These are phyloP conservation scores for Naganishia friedmannii DNA, from an alignment of 768 basidiomycete species.

Conservation along the genomic window DNA sequence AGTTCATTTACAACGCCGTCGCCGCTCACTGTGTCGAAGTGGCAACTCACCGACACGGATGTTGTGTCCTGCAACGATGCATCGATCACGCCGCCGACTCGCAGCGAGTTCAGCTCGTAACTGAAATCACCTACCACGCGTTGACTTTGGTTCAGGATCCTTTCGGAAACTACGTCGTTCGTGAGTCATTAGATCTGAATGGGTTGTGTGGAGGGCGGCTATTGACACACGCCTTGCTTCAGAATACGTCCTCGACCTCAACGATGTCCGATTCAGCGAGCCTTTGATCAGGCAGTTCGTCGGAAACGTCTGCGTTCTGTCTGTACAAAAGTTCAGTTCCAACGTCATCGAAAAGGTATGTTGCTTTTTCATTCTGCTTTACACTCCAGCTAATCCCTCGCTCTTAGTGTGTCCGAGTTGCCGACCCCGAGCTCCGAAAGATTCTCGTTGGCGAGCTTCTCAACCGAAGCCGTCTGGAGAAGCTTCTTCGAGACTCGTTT, in stretches of 20 bases:
- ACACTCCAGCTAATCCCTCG: conserved; percentile 3
- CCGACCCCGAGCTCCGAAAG: conserved; percentile 90
- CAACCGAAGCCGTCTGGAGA: conserved; percentile 90
- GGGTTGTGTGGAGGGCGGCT: conserved; percentile 78
- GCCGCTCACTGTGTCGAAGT: conserved; percentile 99
- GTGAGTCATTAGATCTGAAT: conserved; percentile 20
- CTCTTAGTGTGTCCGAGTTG: conserved; percentile 75
- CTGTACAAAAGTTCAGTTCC: conserved; percentile 98
- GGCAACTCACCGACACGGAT: conserved; percentile 74
- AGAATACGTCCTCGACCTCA: conserved; percentile 96
- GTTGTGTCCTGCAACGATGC: conserved; percentile 95
- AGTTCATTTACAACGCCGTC: conserved; percentile 99
- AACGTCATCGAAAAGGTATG: conserved; percentile 88
- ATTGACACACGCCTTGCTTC: conserved; percentile 62
- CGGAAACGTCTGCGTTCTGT: conserved; percentile 94
- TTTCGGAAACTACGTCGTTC: conserved; percentile 54
- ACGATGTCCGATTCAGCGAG: conserved; percentile 97
- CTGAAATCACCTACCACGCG: conserved; percentile 98
- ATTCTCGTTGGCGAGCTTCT: conserved; percentile 90
- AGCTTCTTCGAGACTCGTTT: conserved; percentile 90
- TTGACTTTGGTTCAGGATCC: conserved; percentile 97
- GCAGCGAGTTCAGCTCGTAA: conserved; percentile 92
- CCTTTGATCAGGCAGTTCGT: conserved; percentile 95
- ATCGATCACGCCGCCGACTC: conserved; percentile 96
- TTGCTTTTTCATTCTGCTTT: background rate